phyloP scores from a whole-genome alignment of 2,329 filamentous ascomycete species.

The Alternaria burnsii region DNA sequence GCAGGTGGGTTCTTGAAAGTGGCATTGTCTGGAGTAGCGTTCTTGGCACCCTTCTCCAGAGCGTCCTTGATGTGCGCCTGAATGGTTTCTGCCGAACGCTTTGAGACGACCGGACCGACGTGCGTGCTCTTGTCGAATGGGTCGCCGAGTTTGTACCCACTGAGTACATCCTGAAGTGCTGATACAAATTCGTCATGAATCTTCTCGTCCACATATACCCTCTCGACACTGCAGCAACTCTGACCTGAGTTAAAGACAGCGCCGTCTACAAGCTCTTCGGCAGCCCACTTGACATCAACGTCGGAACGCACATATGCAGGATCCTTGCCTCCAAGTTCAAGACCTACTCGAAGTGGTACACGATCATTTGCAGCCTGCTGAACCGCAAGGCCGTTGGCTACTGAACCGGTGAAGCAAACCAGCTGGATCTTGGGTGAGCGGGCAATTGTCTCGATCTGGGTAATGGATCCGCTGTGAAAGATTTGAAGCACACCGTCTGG shows the following conservation, averaged over 20 bases:
- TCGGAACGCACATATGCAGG: conserved; percentile 88
- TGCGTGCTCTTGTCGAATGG: conserved; percentile 81
- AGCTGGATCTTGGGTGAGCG: conserved; percentile 78
- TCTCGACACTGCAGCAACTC: conserved; percentile 92
- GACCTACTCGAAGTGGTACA: conserved; percentile 78
- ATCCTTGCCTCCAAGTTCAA: conserved; percentile 95
- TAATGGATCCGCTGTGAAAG: conserved; percentile 85
- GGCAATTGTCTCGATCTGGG: conserved; percentile 79
- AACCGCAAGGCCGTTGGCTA: conserved; percentile 84
- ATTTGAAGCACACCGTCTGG: conserved; percentile 87
- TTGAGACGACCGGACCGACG: conserved; percentile 88
- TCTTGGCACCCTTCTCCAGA: conserved; percentile 80
- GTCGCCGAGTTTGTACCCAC: conserved; percentile 84
- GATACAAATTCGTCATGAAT: conserved; percentile 85
- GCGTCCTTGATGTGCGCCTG: conserved; percentile 83
- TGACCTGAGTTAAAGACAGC: conserved; percentile 99
- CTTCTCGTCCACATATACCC: conserved; percentile 87
- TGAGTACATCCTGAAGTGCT: conserved; percentile 80
- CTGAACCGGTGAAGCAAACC: conserved; percentile 93
- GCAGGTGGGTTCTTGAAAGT: conserved; percentile 75
- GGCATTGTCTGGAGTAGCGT: conserved; percentile 82
- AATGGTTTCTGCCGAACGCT: conserved; percentile 78
- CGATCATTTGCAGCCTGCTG: conserved; percentile 85
- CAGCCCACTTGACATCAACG: conserved; percentile 89
- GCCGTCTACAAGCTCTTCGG: conserved; percentile 93